These are phyloP conservation scores for Diplodia scrobiculata DNA, from an alignment of 2,329 filamentous ascomycete genomes.

Conservation along the genomic window DNA sequence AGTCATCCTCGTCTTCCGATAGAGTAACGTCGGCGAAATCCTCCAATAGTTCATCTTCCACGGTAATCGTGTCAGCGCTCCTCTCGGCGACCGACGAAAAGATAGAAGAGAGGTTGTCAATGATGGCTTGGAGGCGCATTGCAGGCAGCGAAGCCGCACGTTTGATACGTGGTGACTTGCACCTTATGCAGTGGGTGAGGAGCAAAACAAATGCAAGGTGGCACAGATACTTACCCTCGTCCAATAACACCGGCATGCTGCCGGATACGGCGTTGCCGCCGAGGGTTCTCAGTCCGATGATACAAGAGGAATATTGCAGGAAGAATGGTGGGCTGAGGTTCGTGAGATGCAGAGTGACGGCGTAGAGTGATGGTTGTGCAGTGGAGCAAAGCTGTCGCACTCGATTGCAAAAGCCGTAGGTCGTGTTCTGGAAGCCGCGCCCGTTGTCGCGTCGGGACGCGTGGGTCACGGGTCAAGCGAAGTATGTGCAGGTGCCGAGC, in stretches of 20 bases:
- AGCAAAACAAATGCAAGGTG: conserved; percentile 14
- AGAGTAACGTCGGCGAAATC: not conserved
- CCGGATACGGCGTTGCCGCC: not conserved
- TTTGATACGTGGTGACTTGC: not conserved
- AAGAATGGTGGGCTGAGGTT: not conserved
- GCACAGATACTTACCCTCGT: conserved; percentile 4
- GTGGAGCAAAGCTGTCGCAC: not conserved
- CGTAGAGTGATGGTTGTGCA: not conserved
- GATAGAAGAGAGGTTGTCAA: not conserved
- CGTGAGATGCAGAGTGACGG: not conserved
- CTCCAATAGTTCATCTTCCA: not conserved
- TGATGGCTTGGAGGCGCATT: not conserved
- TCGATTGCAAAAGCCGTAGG: not conserved
- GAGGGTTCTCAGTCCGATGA: not conserved
- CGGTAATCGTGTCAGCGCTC: not conserved
- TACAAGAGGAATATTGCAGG: not conserved
- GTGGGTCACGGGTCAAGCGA: not conserved
- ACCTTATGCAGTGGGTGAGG: not conserved
- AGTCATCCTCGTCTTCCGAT: not conserved
- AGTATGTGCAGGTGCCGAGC: not conserved
- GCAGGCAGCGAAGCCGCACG: not conserved
- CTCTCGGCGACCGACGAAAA: not conserved
- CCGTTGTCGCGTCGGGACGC: not conserved
- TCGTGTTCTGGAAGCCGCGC: not conserved
- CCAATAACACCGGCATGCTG: not conserved